Conservation (phyloP, 495 filamentous ascomycete genomes). For the Entonaema liquescens region DNA sequence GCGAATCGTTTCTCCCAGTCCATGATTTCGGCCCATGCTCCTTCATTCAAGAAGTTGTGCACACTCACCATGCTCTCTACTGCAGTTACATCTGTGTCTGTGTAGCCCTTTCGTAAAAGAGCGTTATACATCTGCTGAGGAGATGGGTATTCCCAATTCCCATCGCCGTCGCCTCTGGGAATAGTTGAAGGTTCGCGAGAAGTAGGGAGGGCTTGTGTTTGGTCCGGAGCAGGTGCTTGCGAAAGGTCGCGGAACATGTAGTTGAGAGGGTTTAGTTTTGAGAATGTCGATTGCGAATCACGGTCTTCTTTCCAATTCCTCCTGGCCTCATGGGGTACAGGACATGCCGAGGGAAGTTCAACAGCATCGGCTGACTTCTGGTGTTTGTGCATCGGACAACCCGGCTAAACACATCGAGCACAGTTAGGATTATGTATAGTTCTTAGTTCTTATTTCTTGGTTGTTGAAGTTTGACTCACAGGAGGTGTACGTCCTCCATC, state of each 20-base stretch:
- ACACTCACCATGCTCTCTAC: conserved; percentile 98
- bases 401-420: conserved; percentile 64
- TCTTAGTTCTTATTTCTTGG: too few relatives aligned
- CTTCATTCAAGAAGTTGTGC: conserved; percentile 98
- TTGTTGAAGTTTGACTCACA: conserved; percentile 61
- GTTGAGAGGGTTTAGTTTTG: conserved; percentile 90
- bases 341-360: conserved; percentile 60
- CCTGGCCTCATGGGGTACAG: conserved; percentile 57
- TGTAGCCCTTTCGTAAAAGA: conserved; percentile 92
- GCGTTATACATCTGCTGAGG: conserved; percentile 99
- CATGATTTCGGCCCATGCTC: conserved; percentile 93
- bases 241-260: conserved; percentile 93
- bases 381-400: conserved; percentile 87
- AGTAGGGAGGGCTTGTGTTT: conserved; percentile 76
- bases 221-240: conserved; percentile 75
- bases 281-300: conserved; percentile 59
- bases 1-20: conserved; percentile 89
- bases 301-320: conserved; percentile 30
- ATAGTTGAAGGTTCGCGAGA: conserved; percentile 86
- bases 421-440: conserved; percentile 43
- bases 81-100: conserved; percentile 88
- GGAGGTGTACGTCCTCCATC: conserved; percentile 65
- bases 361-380: conserved; percentile 53
- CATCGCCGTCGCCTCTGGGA: conserved; percentile 75
- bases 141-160: conserved; percentile 97